These are phyloP conservation scores for Pleurotus ostreatus DNA, from an alignment of 768 basidiomycete species.

Conservation along the genomic window DNA sequence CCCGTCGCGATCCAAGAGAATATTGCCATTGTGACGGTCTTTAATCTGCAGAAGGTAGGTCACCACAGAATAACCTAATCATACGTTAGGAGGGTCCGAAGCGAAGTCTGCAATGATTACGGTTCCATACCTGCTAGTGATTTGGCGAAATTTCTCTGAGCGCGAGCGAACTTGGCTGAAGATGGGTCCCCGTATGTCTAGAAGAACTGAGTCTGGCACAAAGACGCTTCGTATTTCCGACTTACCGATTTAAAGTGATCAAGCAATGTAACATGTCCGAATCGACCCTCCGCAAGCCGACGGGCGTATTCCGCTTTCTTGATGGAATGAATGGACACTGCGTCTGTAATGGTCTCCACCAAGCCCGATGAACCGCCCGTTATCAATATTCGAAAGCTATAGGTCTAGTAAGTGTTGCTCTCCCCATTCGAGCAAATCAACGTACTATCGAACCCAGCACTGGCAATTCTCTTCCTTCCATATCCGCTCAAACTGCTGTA, in stretches of 20 bases:
- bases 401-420: neutral
- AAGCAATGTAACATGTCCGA: slow-evolving; percentile 84
- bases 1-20: slow-evolving; percentile 91
- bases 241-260: slow-evolving; percentile 89
- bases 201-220: neutral
- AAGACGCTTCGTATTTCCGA: slow-evolving; percentile 3
- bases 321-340: slow-evolving; percentile 97
- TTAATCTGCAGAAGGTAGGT: slow-evolving; percentile 98
- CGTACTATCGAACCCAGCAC: slow-evolving; percentile 93
- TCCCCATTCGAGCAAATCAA: slow-evolving; percentile 4
- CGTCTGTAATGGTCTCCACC: slow-evolving; percentile 97
- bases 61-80: slow-evolving; percentile 83
- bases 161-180: slow-evolving; percentile 82
- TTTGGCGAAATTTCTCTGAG: slow-evolving; percentile 91
- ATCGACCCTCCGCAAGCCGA: slow-evolving; percentile 70
- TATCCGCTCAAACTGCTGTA: slow-evolving; percentile 88
- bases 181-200: slow-evolving; percentile 89
- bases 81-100: slow-evolving; percentile 2
- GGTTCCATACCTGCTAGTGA: slow-evolving; percentile 68
- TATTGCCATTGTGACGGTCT: slow-evolving; percentile 98
- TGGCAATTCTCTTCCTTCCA: slow-evolving; percentile 92
- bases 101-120: neutral
- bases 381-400: slow-evolving; percentile 92
- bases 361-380: slow-evolving; percentile 91
- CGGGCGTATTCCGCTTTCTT: slow-evolving; percentile 98